Evolutionary conservation across 163 green algal species (phyloP), one percentile per base, ranked within the genome.

Genomic region (Volvox carteri): DNA sequence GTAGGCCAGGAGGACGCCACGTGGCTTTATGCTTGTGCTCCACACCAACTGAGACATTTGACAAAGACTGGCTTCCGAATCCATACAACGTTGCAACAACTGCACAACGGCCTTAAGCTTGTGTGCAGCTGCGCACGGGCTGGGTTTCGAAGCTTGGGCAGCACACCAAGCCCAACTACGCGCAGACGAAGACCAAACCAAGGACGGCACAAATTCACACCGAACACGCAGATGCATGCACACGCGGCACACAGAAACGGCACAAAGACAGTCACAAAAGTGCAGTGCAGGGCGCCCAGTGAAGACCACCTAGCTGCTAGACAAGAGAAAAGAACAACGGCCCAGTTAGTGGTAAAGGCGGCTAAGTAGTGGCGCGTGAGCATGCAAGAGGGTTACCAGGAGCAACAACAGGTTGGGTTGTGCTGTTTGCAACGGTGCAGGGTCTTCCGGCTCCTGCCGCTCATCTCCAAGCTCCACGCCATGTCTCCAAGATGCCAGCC

Each of bases 361-460:
- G 35, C 76, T 84, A 84, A 56, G 50, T 74, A 58, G 73, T 74
- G 50, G 68, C 35, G 65, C 46, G 81, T 79, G 81, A 56, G 67
- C 56, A 80, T 58, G 65, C 58, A 50, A 67, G 46, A 80, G 46
- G 65, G 65, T 80, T 80, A 87, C 68, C 68, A 88, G 83, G 68
- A 88, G 68, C 83, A 88, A 88, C 68, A 88, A 62, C 67, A 75
- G 83, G 81, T 88, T 88, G 83, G 77, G 77, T 56, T 85, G 77
- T 81, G 83, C 83, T 88, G 83, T 70, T 83, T 83, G 83, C 67
- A 81, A 62, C 42, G 46, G 42, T 73, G 81, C 65, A 25, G 58
- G 28, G 81, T 79, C 81, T 79, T 72, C 65, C 8, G 42, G 62
- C 80, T 78, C 62, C 81, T n/a, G 67, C 68, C 35, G 19, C 83